These are phyloP conservation scores for Ascochyta koolunga DNA, from an alignment of 2,329 filamentous ascomycete genomes.

Conservation along the genomic window DNA sequence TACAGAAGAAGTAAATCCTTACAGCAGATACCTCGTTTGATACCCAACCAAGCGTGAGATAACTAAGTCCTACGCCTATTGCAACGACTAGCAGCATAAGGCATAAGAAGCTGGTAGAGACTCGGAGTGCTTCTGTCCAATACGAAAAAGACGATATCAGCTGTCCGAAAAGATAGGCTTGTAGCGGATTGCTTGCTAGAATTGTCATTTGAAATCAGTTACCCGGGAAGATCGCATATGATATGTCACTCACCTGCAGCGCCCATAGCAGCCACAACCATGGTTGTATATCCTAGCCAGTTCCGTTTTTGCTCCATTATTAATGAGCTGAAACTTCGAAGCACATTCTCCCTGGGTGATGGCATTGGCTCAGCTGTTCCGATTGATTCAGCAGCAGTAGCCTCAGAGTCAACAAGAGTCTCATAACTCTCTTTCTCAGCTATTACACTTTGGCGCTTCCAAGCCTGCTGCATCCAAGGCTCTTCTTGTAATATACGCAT, in stretches of 20 bases:
- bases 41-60: constrained; percentile 32
- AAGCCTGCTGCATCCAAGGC: constrained; percentile 4
- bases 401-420: constrained; percentile 16
- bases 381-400: constrained; percentile 45
- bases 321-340: constrained; percentile 16
- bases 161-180: constrained; percentile 32
- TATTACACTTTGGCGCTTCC: constrained; percentile 44
- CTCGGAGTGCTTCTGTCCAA: constrained; percentile 22
- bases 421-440: constrained; percentile 19
- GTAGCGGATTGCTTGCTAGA: constrained; percentile 26
- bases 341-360: neutral
- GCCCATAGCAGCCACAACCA: constrained; percentile 26
- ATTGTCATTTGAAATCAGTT: neutral
- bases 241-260: constrained; percentile 25
- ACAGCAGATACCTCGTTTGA: constrained; percentile 32
- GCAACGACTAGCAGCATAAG: constrained; percentile 29
- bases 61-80: constrained; percentile 27
- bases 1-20: constrained; percentile 2
- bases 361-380: neutral
- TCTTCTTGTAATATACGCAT: neutral
- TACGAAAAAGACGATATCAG: constrained; percentile 31
- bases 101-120: constrained; percentile 52
- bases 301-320: constrained; percentile 28
- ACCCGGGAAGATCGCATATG: neutral
- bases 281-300: constrained; percentile 18